Conservation (phyloP, 768 basidiomycete genomes). For the Crepidotus variabilis region DNA sequence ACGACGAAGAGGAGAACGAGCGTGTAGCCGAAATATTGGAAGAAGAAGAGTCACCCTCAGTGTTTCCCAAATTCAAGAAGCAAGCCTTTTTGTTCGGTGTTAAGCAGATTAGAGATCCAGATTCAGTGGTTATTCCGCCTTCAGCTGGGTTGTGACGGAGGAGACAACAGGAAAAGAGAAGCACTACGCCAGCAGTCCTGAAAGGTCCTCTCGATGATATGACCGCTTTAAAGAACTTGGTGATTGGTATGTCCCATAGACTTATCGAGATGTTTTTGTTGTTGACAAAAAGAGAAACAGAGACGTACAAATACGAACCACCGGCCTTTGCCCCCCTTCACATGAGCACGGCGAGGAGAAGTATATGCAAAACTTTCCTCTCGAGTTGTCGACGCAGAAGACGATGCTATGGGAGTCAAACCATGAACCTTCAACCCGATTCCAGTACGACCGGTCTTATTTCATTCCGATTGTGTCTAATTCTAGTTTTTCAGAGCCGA, state of each 20-base stretch:
- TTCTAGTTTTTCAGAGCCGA: constrained; percentile 57
- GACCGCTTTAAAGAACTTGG: not conserved
- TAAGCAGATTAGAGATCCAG: not conserved
- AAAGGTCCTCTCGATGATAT: constrained; percentile 2
- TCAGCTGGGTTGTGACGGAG: not conserved
- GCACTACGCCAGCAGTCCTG: not conserved
- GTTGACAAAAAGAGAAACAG: not conserved
- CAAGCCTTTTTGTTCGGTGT: not conserved
- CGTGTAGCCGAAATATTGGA: not conserved
- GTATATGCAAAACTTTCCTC: constrained; percentile 69
- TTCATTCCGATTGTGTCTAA: not conserved
- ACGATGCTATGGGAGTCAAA: constrained; percentile 70
- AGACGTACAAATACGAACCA: not conserved
- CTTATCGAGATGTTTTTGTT: not conserved
- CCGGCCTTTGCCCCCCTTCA: constrained; percentile 49
- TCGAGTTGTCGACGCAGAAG: constrained; percentile 59
- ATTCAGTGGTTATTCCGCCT: not conserved
- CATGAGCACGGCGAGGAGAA: constrained; percentile 56
- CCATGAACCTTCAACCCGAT: constrained; percentile 62
- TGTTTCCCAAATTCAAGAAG: not conserved
- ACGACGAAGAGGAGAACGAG: not conserved
- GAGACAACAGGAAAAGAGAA: not conserved
- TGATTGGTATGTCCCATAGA: constrained; percentile 1
- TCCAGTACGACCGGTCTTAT: constrained; percentile 45
- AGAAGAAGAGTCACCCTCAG: not conserved